Evolutionary conservation across 2,329 filamentous ascomycete species (phyloP), one percentile per base, ranked within the genome.

Genomic region (Fusarium solani-melongenae): DNA sequence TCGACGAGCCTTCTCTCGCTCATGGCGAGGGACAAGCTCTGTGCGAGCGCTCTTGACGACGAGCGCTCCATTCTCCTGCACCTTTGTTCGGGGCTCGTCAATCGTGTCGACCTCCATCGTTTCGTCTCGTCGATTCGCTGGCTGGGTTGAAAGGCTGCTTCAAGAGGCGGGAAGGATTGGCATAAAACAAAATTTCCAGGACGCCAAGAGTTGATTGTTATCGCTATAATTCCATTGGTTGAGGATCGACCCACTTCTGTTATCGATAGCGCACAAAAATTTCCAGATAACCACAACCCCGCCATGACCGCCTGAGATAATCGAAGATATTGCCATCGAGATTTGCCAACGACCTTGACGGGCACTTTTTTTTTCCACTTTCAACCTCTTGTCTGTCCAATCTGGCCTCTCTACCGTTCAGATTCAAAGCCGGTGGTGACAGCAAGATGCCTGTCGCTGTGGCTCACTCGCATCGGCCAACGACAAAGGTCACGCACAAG

Each of bases 401-500:
- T 71, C 84, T 92, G 90, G 90, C 88, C 85, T 92, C 92, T 64
- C 84, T 95, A 83, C 94, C 95, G 4, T 97, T 92, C 81, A 89
- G 95, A 84, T 97, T 97, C 85, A 98, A 97, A 87, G 93, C 92
- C 82, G 92, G 93, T 81, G 87, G 90, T 83, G 87, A 88, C 82
- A 88, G 88, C 84, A 93, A 89, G 78, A 96, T 96, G 94, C 92
- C 93, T 80, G 89, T 91, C 83, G 87, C 88, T 69, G 88, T 90
- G 80, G 82, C 87, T 76, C 94, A 98, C 84, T 95, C 96, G 81
- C 96, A 99, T 84, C 90, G 96, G 82, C 94, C 94, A 80, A 98
- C 95, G 67, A 98, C 95, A 62, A 99, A 98, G 88, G 87, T 91
- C 79, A 85, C 89, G 75, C 92, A 98, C 85, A 99, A 99, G 87